Conservation (phyloP, 2,329 filamentous ascomycete species). For the Thelonectria olida region DNA sequence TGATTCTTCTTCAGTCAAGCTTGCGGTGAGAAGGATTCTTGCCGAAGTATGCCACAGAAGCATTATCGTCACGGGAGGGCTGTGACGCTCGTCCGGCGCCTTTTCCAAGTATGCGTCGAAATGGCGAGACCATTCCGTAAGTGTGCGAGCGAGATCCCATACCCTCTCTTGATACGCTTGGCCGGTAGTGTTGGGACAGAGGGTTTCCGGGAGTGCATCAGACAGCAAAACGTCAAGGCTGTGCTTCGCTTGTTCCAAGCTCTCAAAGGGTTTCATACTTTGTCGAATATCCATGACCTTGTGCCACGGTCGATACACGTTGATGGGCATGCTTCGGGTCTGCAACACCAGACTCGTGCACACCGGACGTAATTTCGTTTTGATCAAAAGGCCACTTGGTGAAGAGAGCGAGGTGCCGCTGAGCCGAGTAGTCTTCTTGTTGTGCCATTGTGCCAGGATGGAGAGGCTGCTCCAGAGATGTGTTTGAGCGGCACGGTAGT, state of each 20-base stretch:
- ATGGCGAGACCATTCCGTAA: conserved; percentile 15
- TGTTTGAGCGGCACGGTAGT: conserved; percentile 25
- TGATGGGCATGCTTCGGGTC: conserved; percentile 18
- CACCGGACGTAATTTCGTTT: conserved; percentile 13
- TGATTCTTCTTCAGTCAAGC: conserved; percentile 6
- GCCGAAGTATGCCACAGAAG: conserved; percentile 20
- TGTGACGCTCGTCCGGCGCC: neutral
- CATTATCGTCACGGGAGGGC: conserved; percentile 19
- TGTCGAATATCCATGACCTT: neutral
- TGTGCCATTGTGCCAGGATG: conserved; percentile 24
- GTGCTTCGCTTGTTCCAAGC: conserved; percentile 16
- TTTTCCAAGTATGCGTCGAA: conserved; percentile 3
- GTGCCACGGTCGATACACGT: conserved; percentile 1
- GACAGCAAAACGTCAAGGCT: conserved; percentile 22
- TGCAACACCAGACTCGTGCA: conserved; percentile 27
- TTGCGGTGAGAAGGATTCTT: conserved; percentile 13
- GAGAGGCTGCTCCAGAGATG: conserved; percentile 24
- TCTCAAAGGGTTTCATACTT: conserved; percentile 5
- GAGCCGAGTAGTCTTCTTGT: neutral
- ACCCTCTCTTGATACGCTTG: neutral
- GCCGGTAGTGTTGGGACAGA: neutral
- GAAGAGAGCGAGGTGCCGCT: conserved; percentile 26
- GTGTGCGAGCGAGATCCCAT: neutral
- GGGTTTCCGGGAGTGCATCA: conserved; percentile 18
- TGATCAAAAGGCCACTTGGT: conserved; percentile 27